Conservation (phyloP, 2,329 filamentous ascomycete species). For the Claviceps capensis region DNA sequence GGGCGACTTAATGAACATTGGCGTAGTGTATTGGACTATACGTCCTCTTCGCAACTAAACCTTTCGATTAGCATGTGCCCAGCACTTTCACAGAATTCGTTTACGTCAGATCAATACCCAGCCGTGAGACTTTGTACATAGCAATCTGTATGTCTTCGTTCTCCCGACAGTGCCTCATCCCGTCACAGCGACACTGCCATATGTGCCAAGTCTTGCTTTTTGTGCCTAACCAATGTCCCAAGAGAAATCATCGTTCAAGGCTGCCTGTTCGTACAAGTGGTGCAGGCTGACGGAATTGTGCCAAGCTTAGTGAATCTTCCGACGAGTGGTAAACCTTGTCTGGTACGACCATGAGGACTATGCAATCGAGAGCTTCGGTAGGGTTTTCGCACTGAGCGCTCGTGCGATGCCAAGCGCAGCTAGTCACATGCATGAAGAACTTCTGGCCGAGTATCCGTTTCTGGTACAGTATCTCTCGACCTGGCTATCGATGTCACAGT, state of each 20-base stretch:
- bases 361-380: slow-evolving; percentile 15
- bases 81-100: too few species aligned
- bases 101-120: slow-evolving; percentile 3
- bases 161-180: slow-evolving; percentile 11
- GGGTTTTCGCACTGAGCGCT: slow-evolving; percentile 13
- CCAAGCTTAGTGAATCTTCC: slow-evolving; percentile 20
- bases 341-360: slow-evolving; percentile 21
- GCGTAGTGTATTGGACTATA: slow-evolving; percentile 15
- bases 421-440: neutral
- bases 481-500: neutral
- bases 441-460: neutral
- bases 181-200: slow-evolving; percentile 11
- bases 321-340: slow-evolving; percentile 14
- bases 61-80: too few species aligned
- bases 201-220: slow-evolving; percentile 10
- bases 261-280: slow-evolving; percentile 12
- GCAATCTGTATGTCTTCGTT: slow-evolving; percentile 16
- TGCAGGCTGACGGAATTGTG: slow-evolving; percentile 22
- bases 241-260: slow-evolving; percentile 17
- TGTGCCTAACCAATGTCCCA: slow-evolving; percentile 16
- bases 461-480: neutral
- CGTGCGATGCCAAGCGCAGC: slow-evolving; percentile 13
- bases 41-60: neutral
- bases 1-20: slow-evolving; percentile 14
- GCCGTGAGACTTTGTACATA: slow-evolving; percentile 9